Evolutionary conservation across 345 rosid species (phyloP).

Genomic region (Brassica napus): DNA sequence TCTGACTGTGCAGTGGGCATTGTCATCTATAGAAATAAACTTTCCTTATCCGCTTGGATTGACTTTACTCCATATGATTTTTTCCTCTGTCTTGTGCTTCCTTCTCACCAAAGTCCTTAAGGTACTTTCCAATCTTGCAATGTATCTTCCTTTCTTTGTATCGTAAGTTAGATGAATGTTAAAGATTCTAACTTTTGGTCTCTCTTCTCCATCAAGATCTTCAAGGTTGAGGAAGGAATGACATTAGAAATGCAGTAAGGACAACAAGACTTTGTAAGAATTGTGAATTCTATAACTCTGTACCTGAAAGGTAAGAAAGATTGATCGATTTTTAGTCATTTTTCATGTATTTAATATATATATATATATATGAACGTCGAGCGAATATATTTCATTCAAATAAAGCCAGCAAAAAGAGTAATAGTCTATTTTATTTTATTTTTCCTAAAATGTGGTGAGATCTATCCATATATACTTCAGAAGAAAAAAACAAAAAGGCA

Average conservation of each 20-base stretch:
- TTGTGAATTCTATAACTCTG: slow-evolving; percentile 14
- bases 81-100: slow-evolving; percentile 85
- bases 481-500: too few species aligned
- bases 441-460: too few species aligned
- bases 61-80: slow-evolving; percentile 94
- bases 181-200: slow-evolving; percentile 13
- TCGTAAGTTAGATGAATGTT: background rate
- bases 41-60: slow-evolving; percentile 96
- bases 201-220: slow-evolving; percentile 45
- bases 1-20: slow-evolving; percentile 71
- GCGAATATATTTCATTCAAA: too few species aligned
- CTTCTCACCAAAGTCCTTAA: slow-evolving; percentile 75
- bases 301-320: too few species aligned
- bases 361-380: too few species aligned
- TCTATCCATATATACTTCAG: too few species aligned
- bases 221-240: slow-evolving; percentile 96
- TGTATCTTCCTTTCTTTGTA: background rate
- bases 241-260: slow-evolving; percentile 79
- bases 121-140: slow-evolving; percentile 47
- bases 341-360: too few species aligned
- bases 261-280: slow-evolving; percentile 8
- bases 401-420: too few species aligned
- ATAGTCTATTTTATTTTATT: too few species aligned
- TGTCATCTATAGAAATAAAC: slow-evolving; percentile 94
- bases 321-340: too few species aligned